Evolutionary conservation across 352 stramenopile species (phyloP), one percentile per base, ranked within the genome.

Genomic region (Globisporangium takayamanum): DNA sequence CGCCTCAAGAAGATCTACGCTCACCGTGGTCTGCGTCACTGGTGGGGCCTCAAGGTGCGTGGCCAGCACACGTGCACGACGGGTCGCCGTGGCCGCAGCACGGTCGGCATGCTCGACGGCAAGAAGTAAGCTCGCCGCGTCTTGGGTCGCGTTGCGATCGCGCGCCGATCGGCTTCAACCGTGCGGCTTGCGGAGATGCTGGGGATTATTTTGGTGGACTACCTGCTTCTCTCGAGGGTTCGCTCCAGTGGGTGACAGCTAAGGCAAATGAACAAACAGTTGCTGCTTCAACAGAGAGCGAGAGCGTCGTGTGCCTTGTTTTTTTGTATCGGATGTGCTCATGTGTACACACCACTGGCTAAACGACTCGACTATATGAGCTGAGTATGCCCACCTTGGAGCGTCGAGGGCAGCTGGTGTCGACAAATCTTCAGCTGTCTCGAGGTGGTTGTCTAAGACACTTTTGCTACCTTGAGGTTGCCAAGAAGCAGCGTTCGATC

Each of bases 31-130:
- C 89, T 99, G 61, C 95, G 97, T 88, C 97, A 99, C 92, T 99
- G 97, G 94, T 99, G 97, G 97, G 96, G 96, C 69, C 88, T 99
- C 79, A 97, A 98, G 74, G 97, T 99, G 62, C 95, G 97, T 89
- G 97, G 97, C 73, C 97, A 99, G 90, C 97, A 99, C 96, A 99
- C 97, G 75, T 99, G 98, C 89, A 99, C 97, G 75, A 99, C 97
- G 68, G 97, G 97, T 77, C 96, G 97, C 83, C 95, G 94, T 54
- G 80, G 84, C 59, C 76, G 76, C 64, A 86, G 79, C 55, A 87
- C 80, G 55, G 81, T 92, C 62, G 84, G 84, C 59, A 89, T 94
- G 67, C 80, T 93, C 63, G 84, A 68, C 18, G 51, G 51, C 60
- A 80, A 79, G 75, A 93, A 93, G 78, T 93, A 92, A 88, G 59